Base-by-base conservation (phyloP, 768 basidiomycete species). In the Podaxis carcinomalis region DNA sequence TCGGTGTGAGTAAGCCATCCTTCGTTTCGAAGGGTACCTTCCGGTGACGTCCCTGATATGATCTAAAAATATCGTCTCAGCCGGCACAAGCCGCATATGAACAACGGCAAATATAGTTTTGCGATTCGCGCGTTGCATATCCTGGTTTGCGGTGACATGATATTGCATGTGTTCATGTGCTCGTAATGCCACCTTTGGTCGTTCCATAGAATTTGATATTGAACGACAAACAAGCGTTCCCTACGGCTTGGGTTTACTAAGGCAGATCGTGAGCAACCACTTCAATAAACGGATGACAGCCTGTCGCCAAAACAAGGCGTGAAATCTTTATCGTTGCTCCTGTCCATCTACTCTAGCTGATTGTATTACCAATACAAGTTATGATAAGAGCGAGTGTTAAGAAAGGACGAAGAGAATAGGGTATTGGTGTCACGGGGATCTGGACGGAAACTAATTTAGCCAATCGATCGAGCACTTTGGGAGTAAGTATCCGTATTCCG, bases 401-500 rank as follows among this genome's bases (percentile, higher is more conserved):
- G 57, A 36, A 25, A 13, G 37, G 19, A 10, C 10, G 53, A 39
- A 5, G 46, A 27, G 36, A 25, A 25, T 53, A 25, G 14, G 25
- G 28, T 9, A 19, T 11, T 19, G 42, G 51, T 11, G 23, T 19
- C 28, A 27, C 25, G 52, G 16, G 32, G 46, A 55, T 21, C 53
- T 55, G 42, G 23, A 23, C n/a, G 47, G 37, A 16, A 23, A 47
- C 28, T 16, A 25, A 4, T 19, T 60, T 36, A 55, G 46, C 53
- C 32, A 61, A 55, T 49, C 23, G n/a, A 55, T 54, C 32, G 55
- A 55, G 59, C 52, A 47, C 21, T 19, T 25, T 49, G 52, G 39
- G 46, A 61, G 55, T n/a, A n/a, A 56, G 13, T 46, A 61, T 40
- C 59, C 59, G n/a, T 39, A 55, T 42, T 47, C 46, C 39, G 59